A percentile compares a stretch with the other conserved stretches of the same genome.
Conservation (phyloP, 2,329 filamentous ascomycete genomes). For the Stagonosporopsis rhizophila region DNA sequence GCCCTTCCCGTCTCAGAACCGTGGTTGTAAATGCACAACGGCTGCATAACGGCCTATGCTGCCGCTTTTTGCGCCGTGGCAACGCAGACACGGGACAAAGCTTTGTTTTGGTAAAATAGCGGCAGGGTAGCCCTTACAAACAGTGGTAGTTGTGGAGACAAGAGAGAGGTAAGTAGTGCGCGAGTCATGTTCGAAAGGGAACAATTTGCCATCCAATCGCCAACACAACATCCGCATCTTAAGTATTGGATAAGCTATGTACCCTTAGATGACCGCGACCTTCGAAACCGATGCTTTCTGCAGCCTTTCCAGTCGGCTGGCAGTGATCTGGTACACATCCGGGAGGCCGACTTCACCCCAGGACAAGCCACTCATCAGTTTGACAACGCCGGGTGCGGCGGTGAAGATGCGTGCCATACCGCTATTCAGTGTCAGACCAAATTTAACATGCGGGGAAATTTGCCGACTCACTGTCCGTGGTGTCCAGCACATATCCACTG, state of each 20-base stretch:
- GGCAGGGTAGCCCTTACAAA: not conserved
- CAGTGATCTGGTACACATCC: conserved; percentile 33
- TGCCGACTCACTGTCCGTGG: conserved; percentile 36
- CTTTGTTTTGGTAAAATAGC: conserved; percentile 5
- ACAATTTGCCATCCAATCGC: not conserved
- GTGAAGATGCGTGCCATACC: conserved; percentile 40
- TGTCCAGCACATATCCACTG: conserved; percentile 40
- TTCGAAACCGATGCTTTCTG: not conserved
- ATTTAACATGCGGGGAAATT: not conserved
- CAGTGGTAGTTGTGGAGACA: not conserved
- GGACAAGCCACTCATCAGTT: conserved; percentile 29
- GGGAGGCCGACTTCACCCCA: conserved; percentile 32
- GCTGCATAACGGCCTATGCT: conserved; percentile 13
- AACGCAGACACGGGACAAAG: conserved; percentile 5
- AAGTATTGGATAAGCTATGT: not conserved
- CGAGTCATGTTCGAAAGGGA: not conserved
- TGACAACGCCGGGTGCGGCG: conserved; percentile 36
- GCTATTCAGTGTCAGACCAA: conserved; percentile 20
- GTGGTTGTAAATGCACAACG: conserved; percentile 18
- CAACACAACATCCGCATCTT: not conserved
- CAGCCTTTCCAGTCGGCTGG: conserved; percentile 23
- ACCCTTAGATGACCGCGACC: conserved; percentile 19
- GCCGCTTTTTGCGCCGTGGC: conserved; percentile 16
- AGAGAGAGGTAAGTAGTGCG: not conserved
- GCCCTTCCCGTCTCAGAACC: conserved; percentile 19